phyloP scores from a whole-genome alignment of 148 eudicot genomes.

The Pouteria glomerata region DNA sequence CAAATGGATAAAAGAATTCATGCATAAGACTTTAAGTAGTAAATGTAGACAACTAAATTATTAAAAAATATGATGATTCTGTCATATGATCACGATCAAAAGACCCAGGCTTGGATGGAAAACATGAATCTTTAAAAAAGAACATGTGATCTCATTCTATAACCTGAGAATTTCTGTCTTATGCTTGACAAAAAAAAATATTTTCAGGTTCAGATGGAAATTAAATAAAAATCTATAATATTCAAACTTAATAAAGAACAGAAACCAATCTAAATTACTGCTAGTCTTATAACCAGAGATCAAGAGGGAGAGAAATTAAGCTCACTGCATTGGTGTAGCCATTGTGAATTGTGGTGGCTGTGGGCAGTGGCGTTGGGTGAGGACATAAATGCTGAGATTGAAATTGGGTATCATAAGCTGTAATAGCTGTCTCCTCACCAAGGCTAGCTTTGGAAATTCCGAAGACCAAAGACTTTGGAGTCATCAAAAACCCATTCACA shows the following conservation, averaged over 20 bases:
- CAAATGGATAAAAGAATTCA: neutral
- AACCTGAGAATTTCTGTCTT: too few species aligned
- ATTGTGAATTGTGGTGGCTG: constrained; percentile 2
- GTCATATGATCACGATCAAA: neutral
- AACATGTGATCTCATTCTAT: neutral
- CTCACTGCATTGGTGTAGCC: constrained; percentile 16
- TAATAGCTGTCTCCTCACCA: too few species aligned
- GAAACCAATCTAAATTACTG: neutral
- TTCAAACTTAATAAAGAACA: too few species aligned
- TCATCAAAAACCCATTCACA: neutral
- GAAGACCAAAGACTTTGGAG: neutral
- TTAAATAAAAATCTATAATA: too few species aligned
- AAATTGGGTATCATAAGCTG: neutral
- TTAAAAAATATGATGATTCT: neutral
- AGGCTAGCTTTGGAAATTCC: neutral
- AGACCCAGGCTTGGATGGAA: neutral
- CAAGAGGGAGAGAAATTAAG: constrained; percentile 9
- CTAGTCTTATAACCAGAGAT: neutral
- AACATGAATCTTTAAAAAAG: neutral
- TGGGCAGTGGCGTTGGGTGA: neutral
- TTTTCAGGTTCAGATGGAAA: too few species aligned
- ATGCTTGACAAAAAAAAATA: too few species aligned
- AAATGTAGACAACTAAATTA: neutral
- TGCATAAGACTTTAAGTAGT: neutral
- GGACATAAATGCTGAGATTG: neutral